These are phyloP conservation scores for Boletus subcaerulescens DNA, from an alignment of 768 basidiomycete genomes.

Conservation along the genomic window DNA sequence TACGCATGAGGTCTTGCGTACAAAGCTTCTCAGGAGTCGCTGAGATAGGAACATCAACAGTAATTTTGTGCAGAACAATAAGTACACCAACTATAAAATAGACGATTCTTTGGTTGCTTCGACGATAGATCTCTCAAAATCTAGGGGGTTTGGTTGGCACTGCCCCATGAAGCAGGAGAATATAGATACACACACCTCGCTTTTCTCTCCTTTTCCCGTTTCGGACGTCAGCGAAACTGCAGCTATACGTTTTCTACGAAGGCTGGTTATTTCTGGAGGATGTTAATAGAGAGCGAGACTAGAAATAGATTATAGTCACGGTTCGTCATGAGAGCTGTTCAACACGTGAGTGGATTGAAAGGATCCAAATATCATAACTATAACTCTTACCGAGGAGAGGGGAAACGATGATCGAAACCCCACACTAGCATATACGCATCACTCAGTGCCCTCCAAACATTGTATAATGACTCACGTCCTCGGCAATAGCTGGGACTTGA, in stretches of 20 bases:
- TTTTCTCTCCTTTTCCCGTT: slow-evolving; percentile 50
- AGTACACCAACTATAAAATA: slow-evolving; percentile 66
- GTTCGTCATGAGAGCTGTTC: slow-evolving; percentile 75
- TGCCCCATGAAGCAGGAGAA: background rate
- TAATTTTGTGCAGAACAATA: background rate
- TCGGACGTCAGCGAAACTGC: slow-evolving; percentile 70
- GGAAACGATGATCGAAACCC: slow-evolving; percentile 73
- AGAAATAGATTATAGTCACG: slow-evolving; percentile 43
- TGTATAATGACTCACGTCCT: slow-evolving; percentile 39
- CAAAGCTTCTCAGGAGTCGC: slow-evolving; percentile 78
- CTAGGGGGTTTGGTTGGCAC: slow-evolving; percentile 34
- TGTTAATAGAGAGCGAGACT: background rate
- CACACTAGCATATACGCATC: slow-evolving; percentile 41
- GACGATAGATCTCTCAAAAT: slow-evolving; percentile 60
- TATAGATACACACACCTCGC: slow-evolving; percentile 42
- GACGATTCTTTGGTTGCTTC: slow-evolving; percentile 52
- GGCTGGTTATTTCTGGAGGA: slow-evolving; percentile 56
- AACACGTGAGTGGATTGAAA: background rate
- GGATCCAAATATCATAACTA: background rate
- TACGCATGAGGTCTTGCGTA: slow-evolving; percentile 47
- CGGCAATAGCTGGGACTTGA: slow-evolving; percentile 74
- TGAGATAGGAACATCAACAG: slow-evolving; percentile 23
- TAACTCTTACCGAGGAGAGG: slow-evolving; percentile 61
- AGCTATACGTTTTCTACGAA: slow-evolving; percentile 51
- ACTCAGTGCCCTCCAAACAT: background rate